Evolutionary conservation across 768 basidiomycete genomes (phyloP).

Genomic region (Suillus fuscotomentosus): DNA sequence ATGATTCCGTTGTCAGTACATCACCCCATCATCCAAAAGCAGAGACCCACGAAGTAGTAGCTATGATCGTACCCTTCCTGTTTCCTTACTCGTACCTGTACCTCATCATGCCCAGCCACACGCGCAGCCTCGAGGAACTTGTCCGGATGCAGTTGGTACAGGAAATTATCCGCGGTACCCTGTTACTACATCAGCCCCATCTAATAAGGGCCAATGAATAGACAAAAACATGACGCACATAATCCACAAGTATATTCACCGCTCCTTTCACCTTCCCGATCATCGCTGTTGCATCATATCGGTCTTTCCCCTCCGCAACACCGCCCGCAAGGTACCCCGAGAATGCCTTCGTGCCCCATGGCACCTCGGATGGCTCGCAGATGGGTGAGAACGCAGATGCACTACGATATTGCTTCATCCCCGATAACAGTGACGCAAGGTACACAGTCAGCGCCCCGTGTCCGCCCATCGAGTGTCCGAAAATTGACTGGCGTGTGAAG

Average conservation of each 20-base stretch:
- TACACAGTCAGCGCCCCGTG: slow-evolving; percentile 94
- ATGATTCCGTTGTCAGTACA: slow-evolving; percentile 3
- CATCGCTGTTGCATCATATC: slow-evolving; percentile 86
- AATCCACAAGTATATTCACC: slow-evolving; percentile 83
- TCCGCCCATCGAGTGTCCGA: slow-evolving; percentile 98
- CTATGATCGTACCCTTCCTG: slow-evolving; percentile 88
- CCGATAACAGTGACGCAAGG: slow-evolving; percentile 56
- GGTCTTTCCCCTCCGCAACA: slow-evolving; percentile 65
- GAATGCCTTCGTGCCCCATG: slow-evolving; percentile 95
- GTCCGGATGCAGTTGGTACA: slow-evolving; percentile 88
- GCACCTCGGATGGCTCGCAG: slow-evolving; percentile 79
- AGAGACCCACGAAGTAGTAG: slow-evolving; percentile 75
- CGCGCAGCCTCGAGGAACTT: slow-evolving; percentile 81
- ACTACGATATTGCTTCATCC: slow-evolving; percentile 72
- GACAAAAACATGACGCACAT: slow-evolving; percentile 44
- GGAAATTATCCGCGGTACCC: slow-evolving; percentile 82
- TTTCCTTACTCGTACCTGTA: slow-evolving; percentile 73
- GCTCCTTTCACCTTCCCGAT: slow-evolving; percentile 61
- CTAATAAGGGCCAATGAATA: not conserved
- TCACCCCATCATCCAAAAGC: not conserved
- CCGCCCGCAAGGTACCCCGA: slow-evolving; percentile 78
- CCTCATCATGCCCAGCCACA: slow-evolving; percentile 67
- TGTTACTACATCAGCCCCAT: slow-evolving; percentile 24
- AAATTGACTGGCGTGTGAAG: slow-evolving; percentile 78
- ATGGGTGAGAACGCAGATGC: slow-evolving; percentile 88